Conservation (phyloP, 2,329 filamentous ascomycete species). For the Tolypocladium guangdongense region DNA sequence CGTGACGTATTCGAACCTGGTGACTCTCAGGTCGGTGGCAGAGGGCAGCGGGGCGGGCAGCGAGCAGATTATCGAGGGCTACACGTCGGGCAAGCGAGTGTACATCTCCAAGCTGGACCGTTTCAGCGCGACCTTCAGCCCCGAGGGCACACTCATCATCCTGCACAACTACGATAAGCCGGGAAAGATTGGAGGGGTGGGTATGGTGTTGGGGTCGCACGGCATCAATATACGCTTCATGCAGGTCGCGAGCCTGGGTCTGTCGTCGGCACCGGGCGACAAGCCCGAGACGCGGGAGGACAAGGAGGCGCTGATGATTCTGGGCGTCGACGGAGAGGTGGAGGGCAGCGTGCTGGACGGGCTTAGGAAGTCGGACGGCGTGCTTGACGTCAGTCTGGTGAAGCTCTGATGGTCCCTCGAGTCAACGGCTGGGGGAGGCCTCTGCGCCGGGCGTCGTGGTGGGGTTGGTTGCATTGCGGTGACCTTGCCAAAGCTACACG, state of each 20-base stretch:
- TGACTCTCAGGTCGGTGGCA: slow-evolving; percentile 51
- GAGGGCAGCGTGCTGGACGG: slow-evolving; percentile 42
- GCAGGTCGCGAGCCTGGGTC: slow-evolving; percentile 51
- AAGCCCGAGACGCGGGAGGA: slow-evolving; percentile 15
- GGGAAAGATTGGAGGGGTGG: slow-evolving; percentile 74
- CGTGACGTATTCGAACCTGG: slow-evolving; percentile 56
- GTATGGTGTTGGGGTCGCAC: slow-evolving; percentile 55
- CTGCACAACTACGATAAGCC: slow-evolving; percentile 73
- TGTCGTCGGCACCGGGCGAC: slow-evolving; percentile 9
- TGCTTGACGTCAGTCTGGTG: slow-evolving; percentile 44
- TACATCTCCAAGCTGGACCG: slow-evolving; percentile 65
- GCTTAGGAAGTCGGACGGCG: slow-evolving; percentile 37
- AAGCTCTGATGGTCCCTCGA: slow-evolving; percentile 18
- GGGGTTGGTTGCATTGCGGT: background rate
- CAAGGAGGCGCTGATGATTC: slow-evolving; percentile 71
- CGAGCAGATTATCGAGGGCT: slow-evolving; percentile 50
- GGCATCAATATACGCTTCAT: slow-evolving; percentile 74
- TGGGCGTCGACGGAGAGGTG: slow-evolving; percentile 60
- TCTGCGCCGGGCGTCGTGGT: too few species aligned
- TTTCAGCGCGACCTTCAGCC: slow-evolving; percentile 63
- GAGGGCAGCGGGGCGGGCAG: slow-evolving; percentile 13
- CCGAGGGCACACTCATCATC: slow-evolving; percentile 64
- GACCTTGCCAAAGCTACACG: background rate
- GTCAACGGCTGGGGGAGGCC: background rate
- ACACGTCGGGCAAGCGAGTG: slow-evolving; percentile 50